A percentile compares a stretch with the other conserved stretches of the same genome.
Evolutionary conservation across 495 filamentous ascomycete genomes (phyloP).

Genomic region (Aspergillus steynii): DNA sequence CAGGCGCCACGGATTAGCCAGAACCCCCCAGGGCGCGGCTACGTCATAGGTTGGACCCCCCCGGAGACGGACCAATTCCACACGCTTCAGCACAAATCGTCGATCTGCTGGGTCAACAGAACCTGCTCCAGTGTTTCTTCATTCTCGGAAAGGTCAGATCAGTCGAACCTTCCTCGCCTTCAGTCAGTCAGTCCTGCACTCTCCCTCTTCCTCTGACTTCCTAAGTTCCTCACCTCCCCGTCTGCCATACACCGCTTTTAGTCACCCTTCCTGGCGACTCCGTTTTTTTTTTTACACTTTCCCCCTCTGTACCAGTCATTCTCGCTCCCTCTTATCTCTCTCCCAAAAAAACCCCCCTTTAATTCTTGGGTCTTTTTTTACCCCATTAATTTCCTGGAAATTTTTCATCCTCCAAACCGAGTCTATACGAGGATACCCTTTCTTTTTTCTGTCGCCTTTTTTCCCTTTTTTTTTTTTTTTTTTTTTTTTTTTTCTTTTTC

Average conservation of each 20-base stretch:
- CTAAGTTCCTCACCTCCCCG: not conserved
- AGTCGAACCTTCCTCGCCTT: constrained; percentile 26
- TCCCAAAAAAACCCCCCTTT: not conserved
- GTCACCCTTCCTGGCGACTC: constrained; percentile 12
- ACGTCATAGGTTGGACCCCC: constrained; percentile 39
- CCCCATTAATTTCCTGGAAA: not conserved
- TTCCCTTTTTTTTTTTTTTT: not conserved
- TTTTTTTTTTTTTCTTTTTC: constrained; percentile 5
- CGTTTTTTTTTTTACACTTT: constrained; percentile 6
- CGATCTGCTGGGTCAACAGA: constrained; percentile 30
- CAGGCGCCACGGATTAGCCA: constrained; percentile 21
- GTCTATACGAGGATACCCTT: not conserved
- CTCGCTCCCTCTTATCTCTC: not conserved
- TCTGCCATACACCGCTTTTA: constrained; percentile 25
- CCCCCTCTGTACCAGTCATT: not conserved
- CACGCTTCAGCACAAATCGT: constrained; percentile 25
- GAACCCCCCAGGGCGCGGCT: constrained; percentile 26
- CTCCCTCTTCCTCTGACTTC: constrained; percentile 2
- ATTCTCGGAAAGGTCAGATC: constrained; percentile 29
- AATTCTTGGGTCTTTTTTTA: constrained; percentile 4
- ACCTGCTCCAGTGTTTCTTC: constrained; percentile 18
- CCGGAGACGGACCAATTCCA: constrained; percentile 33
- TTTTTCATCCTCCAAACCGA: not conserved
- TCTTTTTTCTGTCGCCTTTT: constrained; percentile 1
- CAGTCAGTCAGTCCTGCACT: not conserved